Base-by-base conservation (phyloP, 306 rosid genomes). In the Lotus japonicus region DNA sequence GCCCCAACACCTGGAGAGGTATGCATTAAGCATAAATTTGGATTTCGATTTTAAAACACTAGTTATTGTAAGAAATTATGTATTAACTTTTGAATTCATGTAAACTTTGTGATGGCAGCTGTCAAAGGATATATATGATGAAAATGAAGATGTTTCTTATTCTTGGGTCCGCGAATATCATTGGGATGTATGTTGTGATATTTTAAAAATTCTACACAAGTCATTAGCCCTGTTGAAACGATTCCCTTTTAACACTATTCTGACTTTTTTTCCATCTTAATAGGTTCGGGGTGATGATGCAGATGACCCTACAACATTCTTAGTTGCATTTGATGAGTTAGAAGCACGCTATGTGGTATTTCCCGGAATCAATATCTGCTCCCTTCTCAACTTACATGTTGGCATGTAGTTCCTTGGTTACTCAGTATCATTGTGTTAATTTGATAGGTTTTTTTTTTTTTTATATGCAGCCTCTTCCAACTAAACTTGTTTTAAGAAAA, bases 151-250 rank as follows among this genome's bases (percentile, higher is more conserved):
- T 35, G 76, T 90, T 75, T 75, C 85, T 0, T 87, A 71, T 79
- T 77, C 97, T 33, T 94, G 96, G 99, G 85, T 94, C 58, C 97
- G 97, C 14, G 99, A 94, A 77, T 90, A 94, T 77, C 80, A 88
- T 59, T 90, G 95, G 87, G 96, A 90, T 82, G 96, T 90, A 87
- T 4, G 99, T 87, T 17, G 72, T 62, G 57, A 55, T 41, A 71
- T 62, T 57, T 68, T 61, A 41, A 39, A 38, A 53, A 56, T 70
- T 74, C 58, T 19, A 65, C 12, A 16, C 43, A 21, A 60, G 38
- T 61, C 36, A 11, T 62, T 44, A 48, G 15, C 10, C 26, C 58
- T 64, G 46, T 31, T 44, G 44, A 49, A 46, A n/a, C 5, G 50
- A n/a, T 64, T 12, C 21, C 73, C 70, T 58, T 58, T 68, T 75